Base-by-base conservation (phyloP, 192 early-diverging fungal species). In the Coemansia sp. region DNA sequence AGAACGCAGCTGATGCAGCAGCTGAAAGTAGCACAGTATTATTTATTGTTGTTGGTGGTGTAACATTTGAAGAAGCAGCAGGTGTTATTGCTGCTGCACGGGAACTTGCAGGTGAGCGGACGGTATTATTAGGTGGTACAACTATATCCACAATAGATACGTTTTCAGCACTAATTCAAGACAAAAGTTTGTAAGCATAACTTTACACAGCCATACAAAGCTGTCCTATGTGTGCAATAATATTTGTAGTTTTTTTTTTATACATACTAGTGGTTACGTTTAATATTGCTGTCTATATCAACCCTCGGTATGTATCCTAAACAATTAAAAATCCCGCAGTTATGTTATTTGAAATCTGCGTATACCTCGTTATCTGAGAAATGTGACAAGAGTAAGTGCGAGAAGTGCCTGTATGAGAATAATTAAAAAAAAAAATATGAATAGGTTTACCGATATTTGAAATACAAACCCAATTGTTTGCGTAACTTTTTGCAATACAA, bases 21-120 rank as follows among this genome's bases (percentile, higher is more conserved):
- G 52, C 62, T 2, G 63, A 25, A 10, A 72, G 74, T 54, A 72
- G 67, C 20, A 33, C 55, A 0, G 61, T 82, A 8, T 61, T 82
- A 51, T 64, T 82, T 30, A 70, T 82, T 54, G 64, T 76, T 8
- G 70, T 76, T 21, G 79, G 79, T 52, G 79, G 71, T 30, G 55
- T 82, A 54, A 76, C 79, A 22, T 76, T 76, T 59, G 70, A 67
- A 21, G 79, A 82, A 42, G 67, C 70, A 0, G 70, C 74, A 14
- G 21, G 32, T 2, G 58, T 82, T 60, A 65, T 57, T 6, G 74
- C 70, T 4, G 70, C 57, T 6, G 65, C 67, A 20, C 74, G 61
- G 31, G 61, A 67, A 50, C 62, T 61, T 63, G 69, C 61, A 19
- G 68, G 75, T 32, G 51, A 23, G 30, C 59, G 74, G n/a, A 59